A percentile compares a stretch with the other conserved stretches of the same genome.
phyloP scores from a whole-genome alignment of 2,329 filamentous ascomycete genomes.

The Meredithiella fracta region DNA sequence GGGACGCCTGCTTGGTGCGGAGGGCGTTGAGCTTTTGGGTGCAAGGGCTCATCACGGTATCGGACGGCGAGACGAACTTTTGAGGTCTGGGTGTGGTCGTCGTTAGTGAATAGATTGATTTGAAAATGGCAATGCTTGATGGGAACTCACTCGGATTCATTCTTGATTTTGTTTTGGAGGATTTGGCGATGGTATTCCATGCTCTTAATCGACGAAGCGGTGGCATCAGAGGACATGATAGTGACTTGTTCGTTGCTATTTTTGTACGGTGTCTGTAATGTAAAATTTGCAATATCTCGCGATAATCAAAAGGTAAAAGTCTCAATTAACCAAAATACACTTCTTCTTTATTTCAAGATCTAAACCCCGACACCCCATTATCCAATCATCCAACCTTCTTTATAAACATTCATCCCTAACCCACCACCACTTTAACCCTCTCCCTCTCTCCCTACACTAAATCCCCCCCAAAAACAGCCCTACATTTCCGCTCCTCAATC shows the following conservation, averaged over 20 bases:
- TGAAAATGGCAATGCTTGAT: neutral
- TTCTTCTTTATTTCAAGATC: neutral
- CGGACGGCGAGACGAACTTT: slow-evolving; percentile 67
- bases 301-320: neutral
- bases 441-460: neutral
- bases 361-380: neutral
- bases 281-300: neutral
- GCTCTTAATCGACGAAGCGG: slow-evolving; percentile 39
- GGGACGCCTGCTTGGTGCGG: slow-evolving; percentile 63
- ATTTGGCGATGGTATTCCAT: slow-evolving; percentile 68
- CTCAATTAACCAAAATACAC: neutral
- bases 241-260: neutral
- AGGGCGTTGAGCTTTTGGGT: slow-evolving; percentile 67
- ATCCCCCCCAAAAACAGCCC: neutral
- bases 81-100: slow-evolving; percentile 22
- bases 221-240: slow-evolving; percentile 16
- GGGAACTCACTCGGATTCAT: slow-evolving; percentile 39
- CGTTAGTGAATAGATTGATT: slow-evolving; percentile 13
- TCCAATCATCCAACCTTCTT: neutral
- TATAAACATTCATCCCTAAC: neutral
- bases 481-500: neutral
- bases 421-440: neutral
- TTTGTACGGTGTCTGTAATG: neutral
- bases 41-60: slow-evolving; percentile 76
- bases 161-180: slow-evolving; percentile 50